phyloP scores from a whole-genome alignment of 345 rosid genomes.

The Eucalyptus sp. region DNA sequence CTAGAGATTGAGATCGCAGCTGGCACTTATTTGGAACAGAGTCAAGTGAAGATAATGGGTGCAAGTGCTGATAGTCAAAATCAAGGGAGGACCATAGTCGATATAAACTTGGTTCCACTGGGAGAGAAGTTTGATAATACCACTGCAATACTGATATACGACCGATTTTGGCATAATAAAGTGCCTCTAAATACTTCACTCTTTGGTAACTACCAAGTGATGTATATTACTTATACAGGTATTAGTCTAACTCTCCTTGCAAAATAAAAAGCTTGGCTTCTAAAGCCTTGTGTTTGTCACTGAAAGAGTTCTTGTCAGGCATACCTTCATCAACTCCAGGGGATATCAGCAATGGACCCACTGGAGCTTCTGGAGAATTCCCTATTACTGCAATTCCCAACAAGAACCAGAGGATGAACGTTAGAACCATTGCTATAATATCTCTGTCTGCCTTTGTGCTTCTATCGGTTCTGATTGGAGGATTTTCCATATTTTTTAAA shows the following conservation, averaged over 20 bases:
- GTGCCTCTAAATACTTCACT: conserved; percentile 64
- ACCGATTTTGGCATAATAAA: conserved; percentile 63
- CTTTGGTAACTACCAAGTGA: conserved; percentile 79
- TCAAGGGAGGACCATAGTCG: conserved; percentile 80
- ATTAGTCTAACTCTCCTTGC: conserved; percentile 2
- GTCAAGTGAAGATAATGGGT: conserved; percentile 99
- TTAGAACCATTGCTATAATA: conserved; percentile 59
- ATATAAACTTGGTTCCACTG: conserved; percentile 88
- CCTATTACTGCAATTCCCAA: conserved; percentile 58
- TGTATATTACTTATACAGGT: conserved; percentile 84
- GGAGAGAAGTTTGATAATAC: conserved; percentile 98
- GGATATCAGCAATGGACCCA: conserved; percentile 48
- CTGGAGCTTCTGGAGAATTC: conserved; percentile 54
- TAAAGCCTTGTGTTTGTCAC: conserved; percentile 1
- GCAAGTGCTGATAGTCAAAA: conserved; percentile 88
- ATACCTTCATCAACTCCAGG: conserved; percentile 75
- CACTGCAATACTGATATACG: conserved; percentile 74
- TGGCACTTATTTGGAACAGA: conserved; percentile 86
- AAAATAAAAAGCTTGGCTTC: neutral
- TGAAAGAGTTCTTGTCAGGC: conserved; percentile 29
- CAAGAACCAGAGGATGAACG: conserved; percentile 62
- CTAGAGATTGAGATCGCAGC: conserved; percentile 94
- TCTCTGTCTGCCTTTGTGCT: conserved; percentile 76
- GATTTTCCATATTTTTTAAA: conserved; percentile 46
- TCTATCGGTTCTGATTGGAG: conserved; percentile 60